Percentiles rank a stretch among this genome's conserved stretches.
phyloP scores from a whole-genome alignment of 2,329 filamentous ascomycete genomes.

The Sporothrix curviconia region DNA sequence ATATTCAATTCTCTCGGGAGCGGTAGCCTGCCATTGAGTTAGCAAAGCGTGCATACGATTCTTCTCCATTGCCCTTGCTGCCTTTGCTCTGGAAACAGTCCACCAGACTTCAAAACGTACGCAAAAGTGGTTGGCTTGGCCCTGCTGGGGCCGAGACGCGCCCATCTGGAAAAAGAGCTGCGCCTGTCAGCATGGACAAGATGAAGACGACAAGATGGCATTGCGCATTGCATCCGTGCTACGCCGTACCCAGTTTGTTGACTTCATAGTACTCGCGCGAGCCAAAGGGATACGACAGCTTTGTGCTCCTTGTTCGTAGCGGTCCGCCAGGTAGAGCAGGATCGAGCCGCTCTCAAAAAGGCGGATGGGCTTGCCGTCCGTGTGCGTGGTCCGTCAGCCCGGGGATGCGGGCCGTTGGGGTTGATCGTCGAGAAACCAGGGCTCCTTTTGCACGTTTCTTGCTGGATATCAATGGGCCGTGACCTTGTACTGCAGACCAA shows the following conservation, averaged over 20 bases:
- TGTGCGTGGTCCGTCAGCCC: conserved; percentile 74
- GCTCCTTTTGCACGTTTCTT: conserved; percentile 70
- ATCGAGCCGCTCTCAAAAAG: conserved; percentile 82
- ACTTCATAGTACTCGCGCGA: conserved; percentile 71
- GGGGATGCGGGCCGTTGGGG: conserved; percentile 85
- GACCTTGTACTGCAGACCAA: conserved; percentile 71
- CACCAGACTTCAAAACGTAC: conserved; percentile 43
- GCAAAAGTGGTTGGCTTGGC: conserved; percentile 76
- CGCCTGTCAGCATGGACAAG: neutral
- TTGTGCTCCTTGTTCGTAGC: conserved; percentile 76
- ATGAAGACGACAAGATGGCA: neutral
- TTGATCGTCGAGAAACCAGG: conserved; percentile 89
- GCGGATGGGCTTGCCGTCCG: conserved; percentile 64
- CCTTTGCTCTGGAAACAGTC: too few relatives aligned
- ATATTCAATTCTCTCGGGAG: conserved; percentile 75
- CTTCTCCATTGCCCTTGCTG: too few relatives aligned
- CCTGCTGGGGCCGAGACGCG: conserved; percentile 75
- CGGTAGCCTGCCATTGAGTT: conserved; percentile 53
- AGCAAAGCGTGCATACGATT: neutral
- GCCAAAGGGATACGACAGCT: conserved; percentile 70
- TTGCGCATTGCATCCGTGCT: neutral
- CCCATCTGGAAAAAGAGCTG: conserved; percentile 69
- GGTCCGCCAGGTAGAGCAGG: conserved; percentile 74
- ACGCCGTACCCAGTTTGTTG: conserved; percentile 63
- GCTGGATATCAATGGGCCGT: conserved; percentile 63